Conservation (phyloP, 169 alveolate genomes). For the Babesia caballi region DNA sequence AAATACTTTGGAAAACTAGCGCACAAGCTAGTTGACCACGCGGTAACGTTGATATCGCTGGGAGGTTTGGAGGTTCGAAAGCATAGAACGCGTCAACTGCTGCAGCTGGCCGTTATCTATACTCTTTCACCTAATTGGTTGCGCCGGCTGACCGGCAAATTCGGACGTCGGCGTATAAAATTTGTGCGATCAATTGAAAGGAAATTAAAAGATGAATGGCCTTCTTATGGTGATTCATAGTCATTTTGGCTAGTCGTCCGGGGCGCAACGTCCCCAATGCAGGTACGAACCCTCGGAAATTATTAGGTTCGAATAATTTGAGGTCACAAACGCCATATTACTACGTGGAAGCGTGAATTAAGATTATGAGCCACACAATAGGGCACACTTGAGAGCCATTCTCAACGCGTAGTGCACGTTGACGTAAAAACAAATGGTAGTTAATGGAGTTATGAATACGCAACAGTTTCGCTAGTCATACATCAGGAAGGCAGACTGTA, state of each 20-base stretch:
- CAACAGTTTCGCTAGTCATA: too few relatives aligned
- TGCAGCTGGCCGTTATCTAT: constrained; percentile 37
- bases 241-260: background rate
- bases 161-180: constrained; percentile 4
- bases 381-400: too few relatives aligned
- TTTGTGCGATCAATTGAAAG: constrained; percentile 23
- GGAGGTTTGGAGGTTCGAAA: constrained; percentile 33
- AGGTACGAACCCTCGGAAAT: too few relatives aligned
- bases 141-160: background rate
- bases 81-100: background rate
- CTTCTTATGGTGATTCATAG: background rate
- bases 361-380: too few relatives aligned
- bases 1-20: constrained; percentile 29
- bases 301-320: too few relatives aligned
- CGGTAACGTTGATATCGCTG: constrained; percentile 13
- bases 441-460: too few relatives aligned
- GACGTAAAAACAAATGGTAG: too few relatives aligned
- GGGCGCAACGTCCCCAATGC: too few relatives aligned
- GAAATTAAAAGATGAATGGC: constrained; percentile 21
- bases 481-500: too few relatives aligned
- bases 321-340: too few relatives aligned
- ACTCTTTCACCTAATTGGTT: constrained; percentile 22
- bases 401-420: too few relatives aligned
- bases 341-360: too few relatives aligned
- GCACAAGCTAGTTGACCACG: constrained; percentile 32